These are phyloP conservation scores for Artomyces pyxidatus DNA, from an alignment of 768 basidiomycete species.

Conservation along the genomic window DNA sequence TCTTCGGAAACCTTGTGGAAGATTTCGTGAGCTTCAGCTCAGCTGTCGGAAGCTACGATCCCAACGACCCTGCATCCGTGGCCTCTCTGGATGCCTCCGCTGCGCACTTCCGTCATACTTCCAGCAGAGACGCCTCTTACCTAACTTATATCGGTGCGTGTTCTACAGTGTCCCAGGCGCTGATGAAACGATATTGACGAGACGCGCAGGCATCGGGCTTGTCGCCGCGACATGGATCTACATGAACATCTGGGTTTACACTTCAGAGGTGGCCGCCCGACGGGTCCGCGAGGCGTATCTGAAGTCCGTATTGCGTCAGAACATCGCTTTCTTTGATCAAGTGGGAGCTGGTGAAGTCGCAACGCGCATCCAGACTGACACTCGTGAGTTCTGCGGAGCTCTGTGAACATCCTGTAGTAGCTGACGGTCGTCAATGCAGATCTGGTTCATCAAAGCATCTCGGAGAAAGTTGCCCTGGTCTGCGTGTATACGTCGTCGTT, in stretches of 20 bases:
- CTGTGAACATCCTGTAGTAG: too few species aligned
- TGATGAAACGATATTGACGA: too few species aligned
- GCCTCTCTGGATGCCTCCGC: conserved; percentile 26
- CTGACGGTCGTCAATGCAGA: too few species aligned
- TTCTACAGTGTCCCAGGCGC: too few species aligned
- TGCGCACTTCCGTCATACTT: conserved; percentile 39
- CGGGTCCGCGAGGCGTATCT: conserved; percentile 84
- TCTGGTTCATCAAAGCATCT: conserved; percentile 85
- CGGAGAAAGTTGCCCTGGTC: conserved; percentile 78
- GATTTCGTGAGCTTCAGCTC: conserved; percentile 53
- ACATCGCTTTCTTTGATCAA: conserved; percentile 84
- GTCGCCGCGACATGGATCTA: conserved; percentile 65
- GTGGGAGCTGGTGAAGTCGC: conserved; percentile 92
- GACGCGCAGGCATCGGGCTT: conserved; percentile 65
- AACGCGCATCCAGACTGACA: conserved; percentile 86
- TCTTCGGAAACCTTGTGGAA: conserved; percentile 75
- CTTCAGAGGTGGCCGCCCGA: conserved; percentile 77
- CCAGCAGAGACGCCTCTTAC: conserved; percentile 53
- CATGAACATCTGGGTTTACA: conserved; percentile 66
- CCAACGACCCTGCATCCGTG: conserved; percentile 22
- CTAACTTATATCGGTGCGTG: conserved; percentile 58
- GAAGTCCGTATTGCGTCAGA: conserved; percentile 75
- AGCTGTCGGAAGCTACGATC: conserved; percentile 18
- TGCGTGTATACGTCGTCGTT: conserved; percentile 64
- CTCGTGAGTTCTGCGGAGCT: too few species aligned